Base-by-base conservation (phyloP, 192 early-diverging fungal genomes). In the Anaeromyces robustus region DNA sequence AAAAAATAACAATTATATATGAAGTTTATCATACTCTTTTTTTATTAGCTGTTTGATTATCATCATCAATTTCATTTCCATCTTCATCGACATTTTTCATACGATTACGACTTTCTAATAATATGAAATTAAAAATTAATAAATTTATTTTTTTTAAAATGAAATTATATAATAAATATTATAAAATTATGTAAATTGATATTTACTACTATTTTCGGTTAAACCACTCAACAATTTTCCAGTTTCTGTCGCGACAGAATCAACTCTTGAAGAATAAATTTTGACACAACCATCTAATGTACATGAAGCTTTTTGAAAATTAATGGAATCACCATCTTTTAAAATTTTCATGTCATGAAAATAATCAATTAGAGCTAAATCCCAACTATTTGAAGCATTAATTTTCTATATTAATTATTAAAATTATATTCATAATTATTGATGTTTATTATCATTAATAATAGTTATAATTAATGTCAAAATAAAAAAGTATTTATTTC, bases 241-340 rank as follows among this genome's bases (percentile, higher is more conserved):
- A 1, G 96, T 95, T 83, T 99, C 97, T 6, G 93, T 88, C 16
- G 97, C 96, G 17, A 96, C 96, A 5, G 96, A 97, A 85, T 99
- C 96, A n/a, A 99, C 96, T 68, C 97, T 91, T 26, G 94, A 96
- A 0, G 95, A 93, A 85, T 97, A 99, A 82, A 99, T 94, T 87
- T 98, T 99, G 80, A 99, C 94, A 82, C 96, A 97, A 19, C 95
- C 96, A 85, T 97, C 96, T 77, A 99, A 85, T 17, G 96, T 99
- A 83, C 94, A 96, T 52, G 97, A 99, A 29, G 97, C 97, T 82
- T 94, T 96, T 83, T 97, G 96, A 83, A 99, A 99, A 86, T 99
- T 99, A 87, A 99, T 97, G 18, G 95, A 94, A 87, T 96, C 94
- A 30, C 96, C 96, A n/a, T 97, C 95, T 17, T 92, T 89, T 79